Percentiles rank a stretch among this genome's conserved stretches.
Conservation (phyloP, 148 eudicot genomes). For the Drosera capensis region DNA sequence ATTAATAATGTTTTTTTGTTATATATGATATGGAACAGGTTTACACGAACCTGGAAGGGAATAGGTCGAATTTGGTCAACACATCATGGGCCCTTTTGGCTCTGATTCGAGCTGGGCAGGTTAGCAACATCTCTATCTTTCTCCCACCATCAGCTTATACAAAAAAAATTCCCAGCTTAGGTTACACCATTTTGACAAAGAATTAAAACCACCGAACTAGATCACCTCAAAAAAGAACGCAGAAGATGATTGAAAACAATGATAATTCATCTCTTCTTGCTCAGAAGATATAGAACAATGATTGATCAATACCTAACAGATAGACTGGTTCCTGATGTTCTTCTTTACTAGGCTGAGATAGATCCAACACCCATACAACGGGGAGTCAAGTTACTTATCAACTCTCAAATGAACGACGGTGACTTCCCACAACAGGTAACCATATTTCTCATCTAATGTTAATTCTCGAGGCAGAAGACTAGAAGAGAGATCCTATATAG, state of each 20-base stretch:
- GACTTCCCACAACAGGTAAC: slow-evolving; percentile 62
- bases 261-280: no score
- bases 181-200: no score
- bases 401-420: slow-evolving; percentile 42
- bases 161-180: no score
- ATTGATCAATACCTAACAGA: no score
- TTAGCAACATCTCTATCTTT: slow-evolving; percentile 1
- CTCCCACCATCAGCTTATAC: neutral
- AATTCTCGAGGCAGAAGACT: neutral
- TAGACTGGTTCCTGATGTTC: neutral
- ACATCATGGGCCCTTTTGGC: slow-evolving; percentile 68
- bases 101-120: slow-evolving; percentile 58
- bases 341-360: slow-evolving; percentile 21
- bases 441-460: neutral
- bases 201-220: no score
- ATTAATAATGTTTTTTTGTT: neutral
- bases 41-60: slow-evolving; percentile 38
- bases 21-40: slow-evolving; percentile 13
- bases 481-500: neutral
- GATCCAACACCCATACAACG: slow-evolving; percentile 35
- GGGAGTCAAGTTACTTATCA: slow-evolving; percentile 29
- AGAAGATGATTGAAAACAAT: no score
- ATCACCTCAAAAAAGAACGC: no score
- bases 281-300: neutral
- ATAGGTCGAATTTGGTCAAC: slow-evolving; percentile 39